phyloP scores from a whole-genome alignment of 345 rosid genomes.

The Eucalyptus caleyi region DNA sequence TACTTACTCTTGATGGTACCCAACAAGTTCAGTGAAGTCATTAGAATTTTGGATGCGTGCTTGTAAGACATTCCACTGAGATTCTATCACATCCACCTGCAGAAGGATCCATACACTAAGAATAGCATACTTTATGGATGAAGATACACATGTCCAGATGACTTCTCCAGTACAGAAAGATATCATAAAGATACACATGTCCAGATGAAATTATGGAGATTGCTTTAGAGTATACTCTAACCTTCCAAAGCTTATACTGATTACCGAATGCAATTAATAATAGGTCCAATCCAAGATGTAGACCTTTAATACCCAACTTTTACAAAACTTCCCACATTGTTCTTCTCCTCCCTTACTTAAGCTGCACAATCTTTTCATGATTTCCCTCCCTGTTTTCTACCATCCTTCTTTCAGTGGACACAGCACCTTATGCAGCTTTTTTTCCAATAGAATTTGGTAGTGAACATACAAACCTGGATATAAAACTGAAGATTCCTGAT shows the following conservation, averaged over 20 bases:
- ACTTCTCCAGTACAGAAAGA: not conserved
- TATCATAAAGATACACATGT: not conserved
- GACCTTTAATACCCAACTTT: not conserved
- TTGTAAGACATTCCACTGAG: conserved; percentile 97
- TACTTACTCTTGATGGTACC: conserved; percentile 94
- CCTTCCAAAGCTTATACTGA: not conserved
- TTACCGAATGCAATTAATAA: not conserved
- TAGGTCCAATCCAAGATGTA: not conserved
- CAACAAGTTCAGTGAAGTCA: conserved; percentile 92
- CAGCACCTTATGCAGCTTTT: not conserved
- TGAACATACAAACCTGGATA: conserved; percentile 50
- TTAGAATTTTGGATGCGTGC: conserved; percentile 72
- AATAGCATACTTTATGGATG: not conserved
- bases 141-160: not conserved
- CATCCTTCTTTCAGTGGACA: not conserved
- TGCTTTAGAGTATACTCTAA: not conserved
- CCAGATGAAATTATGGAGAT: not conserved
- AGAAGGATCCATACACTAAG: not conserved
- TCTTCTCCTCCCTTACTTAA: not conserved
- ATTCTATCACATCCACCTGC: conserved; percentile 96
- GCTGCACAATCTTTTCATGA: not conserved
- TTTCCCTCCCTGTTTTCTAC: not conserved
- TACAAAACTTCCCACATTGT: not conserved
- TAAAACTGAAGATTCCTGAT: conserved; percentile 96
- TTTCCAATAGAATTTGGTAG: not conserved